Conservation (phyloP, 768 basidiomycete genomes). For the Leccinellum albellum region DNA sequence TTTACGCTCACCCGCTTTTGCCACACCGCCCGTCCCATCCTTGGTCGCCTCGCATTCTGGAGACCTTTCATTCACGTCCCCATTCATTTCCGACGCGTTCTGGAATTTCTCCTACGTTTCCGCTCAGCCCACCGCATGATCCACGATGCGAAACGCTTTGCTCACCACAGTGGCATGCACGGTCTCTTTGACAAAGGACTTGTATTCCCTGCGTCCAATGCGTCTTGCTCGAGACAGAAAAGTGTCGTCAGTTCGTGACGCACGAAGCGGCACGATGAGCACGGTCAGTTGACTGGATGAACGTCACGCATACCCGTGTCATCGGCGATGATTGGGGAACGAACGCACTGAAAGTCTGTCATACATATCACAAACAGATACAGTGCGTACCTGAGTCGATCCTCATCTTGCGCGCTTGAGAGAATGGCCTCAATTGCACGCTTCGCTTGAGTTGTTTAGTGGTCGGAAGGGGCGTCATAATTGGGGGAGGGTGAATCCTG, state of each 20-base stretch:
- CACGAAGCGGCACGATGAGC: slow-evolving; percentile 47
- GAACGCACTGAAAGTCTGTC: not conserved
- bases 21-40: not conserved
- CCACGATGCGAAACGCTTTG: not conserved
- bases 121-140: not conserved
- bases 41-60: not conserved
- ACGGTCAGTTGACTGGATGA: slow-evolving; percentile 36
- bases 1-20: slow-evolving; percentile 7
- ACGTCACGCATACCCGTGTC: not conserved
- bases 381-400: slow-evolving; percentile 16
- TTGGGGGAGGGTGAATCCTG: too few species aligned
- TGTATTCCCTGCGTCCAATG: slow-evolving; percentile 45
- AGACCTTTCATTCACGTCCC: not conserved
- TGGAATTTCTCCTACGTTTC: slow-evolving; percentile 8
- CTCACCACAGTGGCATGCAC: slow-evolving; percentile 17
- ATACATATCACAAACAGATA: not conserved
- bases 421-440: slow-evolving; percentile 19
- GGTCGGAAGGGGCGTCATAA: slow-evolving; percentile 15
- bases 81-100: slow-evolving; percentile 6
- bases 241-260: slow-evolving; percentile 47
- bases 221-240: slow-evolving; percentile 41
- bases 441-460: slow-evolving; percentile 15
- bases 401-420: slow-evolving; percentile 19
- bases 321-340: not conserved
- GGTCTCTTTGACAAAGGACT: slow-evolving; percentile 39